Percentiles rank a stretch among this genome's conserved stretches.
Evolutionary conservation across 2,329 filamentous ascomycete species (phyloP).

Genomic region (Emmonsiellopsis sp.): DNA sequence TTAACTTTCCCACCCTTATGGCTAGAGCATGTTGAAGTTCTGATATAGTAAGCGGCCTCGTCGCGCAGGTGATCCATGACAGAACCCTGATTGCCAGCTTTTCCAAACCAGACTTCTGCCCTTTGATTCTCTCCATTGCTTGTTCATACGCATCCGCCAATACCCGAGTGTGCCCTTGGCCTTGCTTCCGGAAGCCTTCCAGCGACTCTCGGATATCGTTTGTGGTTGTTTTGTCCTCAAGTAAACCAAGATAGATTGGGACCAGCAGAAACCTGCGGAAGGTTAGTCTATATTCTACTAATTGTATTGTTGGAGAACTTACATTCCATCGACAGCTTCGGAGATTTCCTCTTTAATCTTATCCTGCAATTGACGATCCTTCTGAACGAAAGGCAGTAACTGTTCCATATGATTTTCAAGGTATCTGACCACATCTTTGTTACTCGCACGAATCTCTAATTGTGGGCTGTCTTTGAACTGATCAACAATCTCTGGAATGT

Average conservation of each 20-base stretch:
- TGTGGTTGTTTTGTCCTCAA: constrained; percentile 7
- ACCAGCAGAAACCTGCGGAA: constrained; percentile 19
- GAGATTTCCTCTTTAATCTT: constrained; percentile 8
- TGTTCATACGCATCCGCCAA: constrained; percentile 33
- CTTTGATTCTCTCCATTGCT: constrained; percentile 11
- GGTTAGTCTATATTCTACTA: constrained; percentile 9
- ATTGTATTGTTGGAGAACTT: neutral
- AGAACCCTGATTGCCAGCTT: constrained; percentile 5
- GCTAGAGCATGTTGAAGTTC: constrained; percentile 25
- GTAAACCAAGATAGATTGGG: constrained; percentile 14
- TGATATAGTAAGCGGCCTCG: constrained; percentile 16
- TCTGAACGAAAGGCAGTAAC: constrained; percentile 1
- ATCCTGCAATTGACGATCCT: constrained; percentile 5
- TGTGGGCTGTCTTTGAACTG: neutral
- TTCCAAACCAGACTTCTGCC: neutral
- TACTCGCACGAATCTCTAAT: neutral
- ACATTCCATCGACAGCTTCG: constrained; percentile 14
- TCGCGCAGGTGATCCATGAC: constrained; percentile 7
- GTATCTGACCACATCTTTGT: constrained; percentile 4
- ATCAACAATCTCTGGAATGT: neutral
- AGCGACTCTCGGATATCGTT: constrained; percentile 28
- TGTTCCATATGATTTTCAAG: constrained; percentile 2
- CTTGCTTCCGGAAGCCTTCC: constrained; percentile 9
- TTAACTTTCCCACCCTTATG: constrained; percentile 12
- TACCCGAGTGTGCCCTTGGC: constrained; percentile 11